Base-by-base conservation (phyloP, 345 rosid genomes). In the Eucalyptus tenuipes region DNA sequence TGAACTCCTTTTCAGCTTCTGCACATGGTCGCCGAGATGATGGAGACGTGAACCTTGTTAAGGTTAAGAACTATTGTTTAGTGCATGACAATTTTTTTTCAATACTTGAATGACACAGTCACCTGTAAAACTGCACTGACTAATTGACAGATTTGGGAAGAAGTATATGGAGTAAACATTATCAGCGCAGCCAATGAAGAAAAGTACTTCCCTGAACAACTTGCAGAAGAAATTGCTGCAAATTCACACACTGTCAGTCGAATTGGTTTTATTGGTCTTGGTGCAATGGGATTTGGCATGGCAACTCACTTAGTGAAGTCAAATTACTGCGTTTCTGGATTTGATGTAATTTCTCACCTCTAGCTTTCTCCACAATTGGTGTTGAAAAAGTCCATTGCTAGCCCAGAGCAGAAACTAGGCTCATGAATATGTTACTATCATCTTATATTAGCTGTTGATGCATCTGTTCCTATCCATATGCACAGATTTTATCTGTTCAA, bases 251-350 rank as follows among this genome's bases (percentile, higher is more conserved):
- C 92, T 84, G 98, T 96, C 81, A 91, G 90, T 71, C 93, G 92
- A 90, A 90, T 97, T 88, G 99, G 99, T 89, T 97, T 96, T 90
- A 94, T 97, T 92, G 99, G 99, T 86, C 99, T 97, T 81, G 99
- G 99, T 89, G 99, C 99, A 93, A 97, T 97, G 99, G 99, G 99
- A 85, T 96, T 96, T 92, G 99, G 98, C 90, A 96, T 97, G 99
- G 99, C 99, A 91, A 91, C 96, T 82, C 95, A 96, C 85, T 92
- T 97, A 88, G 88, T 96, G 90, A 96, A 94, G 88, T 93, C 95
- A 33, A 94, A 95, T 7, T 97, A 92, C 90, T 85, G 88, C 81
- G 98, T 97, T 55, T 31, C 93, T 90, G 99, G 99, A 92, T 97
- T 88, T 89, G 99, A 97, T 89, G 99, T 97, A 96, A 95, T 91